These are phyloP conservation scores for Globisporangium rhizosaccharum DNA, from an alignment of 352 stramenopile species.

Conservation along the genomic window DNA sequence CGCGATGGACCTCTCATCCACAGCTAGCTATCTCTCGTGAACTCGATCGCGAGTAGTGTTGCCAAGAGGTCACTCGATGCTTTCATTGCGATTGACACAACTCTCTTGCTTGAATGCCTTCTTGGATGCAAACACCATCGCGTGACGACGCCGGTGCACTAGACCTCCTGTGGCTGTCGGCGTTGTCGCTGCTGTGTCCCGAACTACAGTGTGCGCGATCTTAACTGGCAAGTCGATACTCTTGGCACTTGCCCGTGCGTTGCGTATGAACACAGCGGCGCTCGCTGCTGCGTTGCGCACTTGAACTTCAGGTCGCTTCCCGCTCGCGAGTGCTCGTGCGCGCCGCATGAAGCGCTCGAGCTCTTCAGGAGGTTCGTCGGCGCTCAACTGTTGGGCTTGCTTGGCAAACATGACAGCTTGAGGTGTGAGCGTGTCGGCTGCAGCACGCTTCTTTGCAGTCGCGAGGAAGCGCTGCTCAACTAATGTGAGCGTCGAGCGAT, in stretches of 20 bases:
- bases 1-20: too few species aligned
- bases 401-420: conserved; percentile 9
- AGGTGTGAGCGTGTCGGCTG: background rate
- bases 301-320: conserved; percentile 3
- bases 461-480: conserved; percentile 8
- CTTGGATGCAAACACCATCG: too few species aligned
- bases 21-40: too few species aligned
- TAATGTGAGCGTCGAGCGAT: conserved; percentile 1
- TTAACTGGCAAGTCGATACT: background rate
- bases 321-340: conserved; percentile 6
- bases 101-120: too few species aligned
- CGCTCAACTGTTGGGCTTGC: conserved; percentile 2
- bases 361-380: conserved; percentile 6
- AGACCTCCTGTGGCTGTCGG: too few species aligned
- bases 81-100: too few species aligned
- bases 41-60: too few species aligned
- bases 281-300: conserved; percentile 2
- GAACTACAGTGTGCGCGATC: too few species aligned
- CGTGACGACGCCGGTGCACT: too few species aligned
- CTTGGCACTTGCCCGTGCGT: conserved; percentile 3
- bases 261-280: conserved; percentile 11
- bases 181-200: too few species aligned
- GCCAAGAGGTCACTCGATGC: too few species aligned
- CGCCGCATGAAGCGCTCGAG: conserved; percentile 17
- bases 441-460: background rate